Base-by-base conservation (phyloP, 305 asterid species). In the Fraxinus sp. region DNA sequence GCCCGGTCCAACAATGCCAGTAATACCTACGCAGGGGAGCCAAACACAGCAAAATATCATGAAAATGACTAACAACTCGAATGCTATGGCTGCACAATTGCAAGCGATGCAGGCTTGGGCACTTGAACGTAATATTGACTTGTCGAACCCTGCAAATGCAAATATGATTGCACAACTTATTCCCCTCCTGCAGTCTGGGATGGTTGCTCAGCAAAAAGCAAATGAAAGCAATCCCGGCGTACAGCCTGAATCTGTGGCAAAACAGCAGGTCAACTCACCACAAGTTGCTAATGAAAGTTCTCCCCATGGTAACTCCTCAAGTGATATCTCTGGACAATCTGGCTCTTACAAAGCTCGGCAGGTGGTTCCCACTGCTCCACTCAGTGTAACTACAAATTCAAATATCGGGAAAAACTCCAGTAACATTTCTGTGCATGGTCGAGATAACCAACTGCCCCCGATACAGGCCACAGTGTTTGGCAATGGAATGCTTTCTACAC, bases 31-130 rank as follows among this genome's bases (percentile, higher is more conserved):
- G 90, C 91, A 81, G 87, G 91, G 91, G 36, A 26, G 35, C 91
- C 97, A 89, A 46, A 75, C 93, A 16, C 97, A 90, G 87, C 97
- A 92, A 83, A 89, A 86, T 82, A 85, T 92, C 72, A 90, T 86
- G 89, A 91, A 81, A 88, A 88, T 91, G 90, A 52, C 91, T 6
- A 91, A 86, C 90, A 94, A 88, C 84, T 90, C 89, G 62, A 86
- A 91, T 78, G 87, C 93, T 80, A 86, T 95, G 92, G 98, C 97
- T 83, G 97, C 96, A 64, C 98, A 92, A 85, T 87, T 93, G 97
- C 99, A 95, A 87, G 94, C 97, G 66, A 85, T 94, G 87, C 97
- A 95, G 88, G 97, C 98, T 77, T 86, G 92, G 90, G 99, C 98
- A 5, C 93, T 87, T 84, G 99, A 95, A 82, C 98, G 91, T 86